These are phyloP conservation scores for Heritiera fomes DNA, from an alignment of 345 rosid genomes.

Conservation along the genomic window DNA sequence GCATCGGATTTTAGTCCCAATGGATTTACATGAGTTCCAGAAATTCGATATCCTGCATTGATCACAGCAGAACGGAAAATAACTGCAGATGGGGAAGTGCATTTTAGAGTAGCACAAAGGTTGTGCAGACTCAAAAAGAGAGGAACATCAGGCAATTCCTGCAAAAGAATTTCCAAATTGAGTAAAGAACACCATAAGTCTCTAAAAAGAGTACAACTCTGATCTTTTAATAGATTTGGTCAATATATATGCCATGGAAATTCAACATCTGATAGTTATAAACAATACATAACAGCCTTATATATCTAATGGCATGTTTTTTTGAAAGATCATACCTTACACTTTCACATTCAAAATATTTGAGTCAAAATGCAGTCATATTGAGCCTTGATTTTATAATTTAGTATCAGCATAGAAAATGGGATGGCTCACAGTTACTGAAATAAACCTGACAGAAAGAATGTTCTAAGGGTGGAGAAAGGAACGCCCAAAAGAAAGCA, in stretches of 20 bases:
- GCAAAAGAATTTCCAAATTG: constrained; percentile 27
- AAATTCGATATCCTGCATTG: constrained; percentile 89
- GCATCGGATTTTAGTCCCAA: constrained; percentile 95
- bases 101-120: constrained; percentile 89
- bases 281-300: neutral
- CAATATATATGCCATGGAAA: neutral
- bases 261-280: neutral
- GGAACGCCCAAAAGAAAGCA: neutral
- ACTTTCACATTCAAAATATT: neutral
- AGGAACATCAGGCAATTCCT: constrained; percentile 96
- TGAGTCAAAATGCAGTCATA: neutral
- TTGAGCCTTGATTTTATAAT: no score
- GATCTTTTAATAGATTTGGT: neutral
- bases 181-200: neutral
- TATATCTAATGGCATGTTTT: neutral
- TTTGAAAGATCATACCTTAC: neutral
- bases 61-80: constrained; percentile 91
- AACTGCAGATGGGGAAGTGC: constrained; percentile 96
- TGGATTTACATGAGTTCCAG: constrained; percentile 93
- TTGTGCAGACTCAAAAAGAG: constrained; percentile 92
- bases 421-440: neutral
- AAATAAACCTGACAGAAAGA: neutral
- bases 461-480: neutral
- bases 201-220: neutral
- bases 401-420: neutral